Conservation (phyloP, 495 filamentous ascomycete genomes). For the Penicillium pancosmium region DNA sequence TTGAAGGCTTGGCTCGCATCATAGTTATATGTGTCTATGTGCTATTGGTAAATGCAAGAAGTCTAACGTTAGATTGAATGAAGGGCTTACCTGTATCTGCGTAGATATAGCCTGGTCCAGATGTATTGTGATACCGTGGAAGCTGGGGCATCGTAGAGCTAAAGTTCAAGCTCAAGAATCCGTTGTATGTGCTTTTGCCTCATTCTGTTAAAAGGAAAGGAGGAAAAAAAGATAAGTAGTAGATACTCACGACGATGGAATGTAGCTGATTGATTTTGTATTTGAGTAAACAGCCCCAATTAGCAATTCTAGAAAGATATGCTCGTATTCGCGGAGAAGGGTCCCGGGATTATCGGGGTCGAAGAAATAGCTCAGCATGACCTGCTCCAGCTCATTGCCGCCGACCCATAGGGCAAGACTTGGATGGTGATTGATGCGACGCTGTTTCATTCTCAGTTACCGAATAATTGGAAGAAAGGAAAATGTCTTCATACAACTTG, state of each 20-base stretch:
- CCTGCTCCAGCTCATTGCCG: slow-evolving; percentile 63
- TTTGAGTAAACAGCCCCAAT: slow-evolving; percentile 65
- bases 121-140: slow-evolving; percentile 62
- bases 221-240: neutral
- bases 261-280: slow-evolving; percentile 66
- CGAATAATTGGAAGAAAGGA: neutral
- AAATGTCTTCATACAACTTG: slow-evolving; percentile 41
- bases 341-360: slow-evolving; percentile 49
- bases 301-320: slow-evolving; percentile 63
- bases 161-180: slow-evolving; percentile 61
- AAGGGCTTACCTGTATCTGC: neutral
- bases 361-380: slow-evolving; percentile 49
- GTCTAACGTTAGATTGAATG: neutral
- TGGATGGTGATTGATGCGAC: slow-evolving; percentile 67
- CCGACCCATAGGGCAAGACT: slow-evolving; percentile 68
- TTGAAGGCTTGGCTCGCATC: slow-evolving; percentile 58
- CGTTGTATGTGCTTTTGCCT: slow-evolving; percentile 61
- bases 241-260: slow-evolving; percentile 34
- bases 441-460: slow-evolving; percentile 12
- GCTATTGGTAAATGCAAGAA: slow-evolving; percentile 58
- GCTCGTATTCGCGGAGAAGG: slow-evolving; percentile 61
- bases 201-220: neutral
- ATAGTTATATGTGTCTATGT: slow-evolving; percentile 74
- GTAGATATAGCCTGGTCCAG: slow-evolving; percentile 17
- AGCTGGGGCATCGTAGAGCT: slow-evolving; percentile 58